Evolutionary conservation across 768 basidiomycete genomes (phyloP).

Genomic region (Boletus sensibilis): DNA sequence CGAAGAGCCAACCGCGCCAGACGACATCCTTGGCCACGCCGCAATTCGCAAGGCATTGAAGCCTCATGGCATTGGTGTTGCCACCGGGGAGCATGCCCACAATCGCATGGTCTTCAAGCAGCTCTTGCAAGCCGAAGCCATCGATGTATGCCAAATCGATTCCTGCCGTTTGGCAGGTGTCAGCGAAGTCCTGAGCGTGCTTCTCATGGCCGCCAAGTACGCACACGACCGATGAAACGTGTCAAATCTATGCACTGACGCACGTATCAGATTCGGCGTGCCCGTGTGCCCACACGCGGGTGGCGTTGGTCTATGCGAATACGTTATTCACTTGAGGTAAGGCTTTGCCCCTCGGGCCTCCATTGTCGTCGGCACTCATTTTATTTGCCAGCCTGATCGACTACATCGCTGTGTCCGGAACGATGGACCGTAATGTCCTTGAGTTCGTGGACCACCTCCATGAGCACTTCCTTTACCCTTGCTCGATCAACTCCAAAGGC

Average conservation of each 20-base stretch:
- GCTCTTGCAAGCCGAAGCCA: conserved; percentile 85
- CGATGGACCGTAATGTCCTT: conserved; percentile 92
- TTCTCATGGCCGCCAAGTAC: conserved; percentile 91
- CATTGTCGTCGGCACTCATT: conserved; percentile 3
- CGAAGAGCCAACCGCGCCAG: conserved; percentile 95
- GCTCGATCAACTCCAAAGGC: conserved; percentile 81
- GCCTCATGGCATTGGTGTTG: conserved; percentile 85
- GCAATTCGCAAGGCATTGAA: conserved; percentile 80
- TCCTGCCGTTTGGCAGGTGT: conserved; percentile 92
- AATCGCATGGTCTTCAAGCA: conserved; percentile 98
- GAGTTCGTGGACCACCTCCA: conserved; percentile 91
- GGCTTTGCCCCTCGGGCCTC: background rate
- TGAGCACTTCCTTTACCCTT: conserved; percentile 88
- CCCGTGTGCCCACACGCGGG: conserved; percentile 95
- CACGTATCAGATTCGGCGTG: conserved; percentile 67
- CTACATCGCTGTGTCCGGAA: conserved; percentile 87
- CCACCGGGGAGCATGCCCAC: conserved; percentile 96
- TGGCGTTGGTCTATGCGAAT: conserved; percentile 93
- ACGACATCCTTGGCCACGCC: conserved; percentile 89
- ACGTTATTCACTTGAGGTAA: conserved; percentile 82
- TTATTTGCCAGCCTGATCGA: conserved; percentile 71
- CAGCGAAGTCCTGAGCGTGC: conserved; percentile 88
- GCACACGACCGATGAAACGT: conserved; percentile 16
- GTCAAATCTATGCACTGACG: background rate
- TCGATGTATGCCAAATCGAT: conserved; percentile 95